Base-by-base conservation (phyloP, 2,329 filamentous ascomycete genomes). In the Fusarium nanum region DNA sequence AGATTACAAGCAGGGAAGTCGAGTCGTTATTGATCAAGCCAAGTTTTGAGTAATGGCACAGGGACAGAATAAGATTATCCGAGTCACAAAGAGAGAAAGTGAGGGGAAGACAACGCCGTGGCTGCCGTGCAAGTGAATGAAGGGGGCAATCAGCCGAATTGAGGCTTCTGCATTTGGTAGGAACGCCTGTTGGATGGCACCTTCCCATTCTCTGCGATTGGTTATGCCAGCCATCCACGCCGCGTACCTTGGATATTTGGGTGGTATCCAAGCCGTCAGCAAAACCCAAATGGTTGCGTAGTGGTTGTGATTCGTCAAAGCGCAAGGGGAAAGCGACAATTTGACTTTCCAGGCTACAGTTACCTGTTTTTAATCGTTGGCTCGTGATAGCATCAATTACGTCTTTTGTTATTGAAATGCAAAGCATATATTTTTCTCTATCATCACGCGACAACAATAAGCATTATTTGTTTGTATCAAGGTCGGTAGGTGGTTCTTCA, bases 51-150 rank as follows among this genome's bases (percentile, higher is more conserved):
- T 71, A 69, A 71, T 71, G 50, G 23, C 42, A 48, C 34, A 60
- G 57, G 27, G 58, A 47, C 45, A 52, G 52, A 46, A 46, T 59
- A 65, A 71, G 64, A 69, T 71, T 66, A 47, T 64, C 54, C 56
- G 68, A 69, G 68, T 71, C 64, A 60, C 66, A 52, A 67, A 46
- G 23, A 53, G n/a, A 20, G n/a, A 20, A 53, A 60, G 46, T 71
- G 69, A 70, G 69, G 69, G 68, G 65, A 72, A 71, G 61, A 37
- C 56, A 52, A 64, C 69, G 68, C 68, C 68, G 56, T 68, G 68
- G 68, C 65, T 72, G 61, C 60, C 53, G 55, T 60, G 32, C 27
- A 53, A 44, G 34, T 57, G 68, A 72, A 70, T 71, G 56, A 71
- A 71, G 69, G 65, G 68, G 65, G 60, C 56, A 71, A 52, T 54